Evolutionary conservation across 163 green algal species (phyloP).

Genomic region (Coccomyxa subellipsoidea): DNA sequence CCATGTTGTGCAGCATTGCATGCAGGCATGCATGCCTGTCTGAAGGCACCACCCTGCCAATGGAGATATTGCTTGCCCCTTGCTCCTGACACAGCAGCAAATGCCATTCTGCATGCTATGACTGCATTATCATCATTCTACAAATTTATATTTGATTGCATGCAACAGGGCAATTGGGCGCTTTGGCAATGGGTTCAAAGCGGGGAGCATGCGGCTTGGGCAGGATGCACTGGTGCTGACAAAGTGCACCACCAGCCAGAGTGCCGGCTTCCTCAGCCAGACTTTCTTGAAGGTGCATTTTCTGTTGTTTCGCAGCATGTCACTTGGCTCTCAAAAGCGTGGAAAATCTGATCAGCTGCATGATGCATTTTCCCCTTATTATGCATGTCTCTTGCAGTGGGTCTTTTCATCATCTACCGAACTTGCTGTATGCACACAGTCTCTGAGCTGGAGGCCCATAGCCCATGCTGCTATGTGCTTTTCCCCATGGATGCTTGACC

Average conservation of each 20-base stretch:
- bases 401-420: too few relatives aligned
- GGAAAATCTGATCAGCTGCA: too few relatives aligned
- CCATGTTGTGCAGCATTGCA: neutral
- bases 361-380: too few relatives aligned
- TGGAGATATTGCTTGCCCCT: neutral
- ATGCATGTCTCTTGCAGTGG: too few relatives aligned
- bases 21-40: neutral
- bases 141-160: neutral
- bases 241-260: slow-evolving; percentile 28
- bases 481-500: too few relatives aligned
- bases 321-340: too few relatives aligned
- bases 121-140: neutral
- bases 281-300: slow-evolving; percentile 31
- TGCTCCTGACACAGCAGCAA: neutral
- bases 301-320: too few relatives aligned
- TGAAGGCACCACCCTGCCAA: neutral
- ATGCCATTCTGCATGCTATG: neutral
- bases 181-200: slow-evolving; percentile 65
- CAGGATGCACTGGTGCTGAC: slow-evolving; percentile 54
- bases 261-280: slow-evolving; percentile 43
- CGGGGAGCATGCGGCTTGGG: slow-evolving; percentile 54
- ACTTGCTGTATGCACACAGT: too few relatives aligned
- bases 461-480: too few relatives aligned
- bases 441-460: too few relatives aligned
- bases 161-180: slow-evolving; percentile 40